phyloP scores from a whole-genome alignment of 768 basidiomycete species.

The Tylopilus subfusipes region DNA sequence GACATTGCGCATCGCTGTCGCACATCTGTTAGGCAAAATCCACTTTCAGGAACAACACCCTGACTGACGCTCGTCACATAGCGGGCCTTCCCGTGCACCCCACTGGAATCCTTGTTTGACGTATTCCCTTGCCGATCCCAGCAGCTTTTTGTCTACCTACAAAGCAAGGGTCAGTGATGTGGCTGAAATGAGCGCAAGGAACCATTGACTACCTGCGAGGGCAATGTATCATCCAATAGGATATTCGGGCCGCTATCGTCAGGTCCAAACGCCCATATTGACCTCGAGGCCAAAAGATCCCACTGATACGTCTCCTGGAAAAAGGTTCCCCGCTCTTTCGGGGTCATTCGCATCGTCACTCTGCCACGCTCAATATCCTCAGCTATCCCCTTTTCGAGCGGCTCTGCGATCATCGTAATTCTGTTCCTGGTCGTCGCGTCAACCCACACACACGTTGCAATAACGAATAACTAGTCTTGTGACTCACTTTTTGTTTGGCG shows the following conservation, averaged over 20 bases:
- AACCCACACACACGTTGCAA: constrained; percentile 9
- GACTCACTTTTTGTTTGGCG: constrained; percentile 95
- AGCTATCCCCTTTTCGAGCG: constrained; percentile 90
- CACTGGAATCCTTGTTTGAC: constrained; percentile 99
- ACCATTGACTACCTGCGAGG: constrained; percentile 65
- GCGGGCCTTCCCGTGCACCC: constrained; percentile 95
- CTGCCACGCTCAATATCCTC: constrained; percentile 94
- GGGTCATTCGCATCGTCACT: constrained; percentile 91
- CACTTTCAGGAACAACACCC: not conserved
- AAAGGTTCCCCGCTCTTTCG: constrained; percentile 92
- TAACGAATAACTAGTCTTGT: not conserved
- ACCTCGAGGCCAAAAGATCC: constrained; percentile 95
- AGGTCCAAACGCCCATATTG: constrained; percentile 99
- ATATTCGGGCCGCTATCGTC: constrained; percentile 94
- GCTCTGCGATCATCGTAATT: constrained; percentile 98
- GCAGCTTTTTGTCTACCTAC: constrained; percentile 89
- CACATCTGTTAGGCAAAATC: not conserved
- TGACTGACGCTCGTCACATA: constrained; percentile 96
- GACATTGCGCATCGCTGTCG: constrained; percentile 92
- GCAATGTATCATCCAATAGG: constrained; percentile 91
- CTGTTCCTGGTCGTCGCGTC: constrained; percentile 66
- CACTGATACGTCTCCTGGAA: constrained; percentile 98
- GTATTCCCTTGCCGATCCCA: constrained; percentile 87
- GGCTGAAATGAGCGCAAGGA: not conserved
- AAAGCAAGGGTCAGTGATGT: not conserved